A percentile compares a stretch with the other conserved stretches of the same genome.
Conservation (phyloP, 164 flowering plant species). For the Annona squamosa region DNA sequence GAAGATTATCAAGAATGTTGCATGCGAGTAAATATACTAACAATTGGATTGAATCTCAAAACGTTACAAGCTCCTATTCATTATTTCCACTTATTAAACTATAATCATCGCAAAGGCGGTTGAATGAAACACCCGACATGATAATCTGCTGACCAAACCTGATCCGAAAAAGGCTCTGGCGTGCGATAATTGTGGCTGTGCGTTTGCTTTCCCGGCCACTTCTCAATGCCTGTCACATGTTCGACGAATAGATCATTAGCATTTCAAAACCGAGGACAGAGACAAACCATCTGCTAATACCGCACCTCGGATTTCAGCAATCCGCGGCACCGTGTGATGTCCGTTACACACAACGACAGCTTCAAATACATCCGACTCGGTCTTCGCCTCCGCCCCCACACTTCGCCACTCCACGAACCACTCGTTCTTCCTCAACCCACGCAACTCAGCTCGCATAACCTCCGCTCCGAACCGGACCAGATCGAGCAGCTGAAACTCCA, state of each 20-base stretch:
- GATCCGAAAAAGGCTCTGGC: slow-evolving; percentile 65
- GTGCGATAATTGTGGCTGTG: slow-evolving; percentile 91
- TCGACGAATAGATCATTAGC: not conserved
- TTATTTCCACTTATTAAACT: not conserved
- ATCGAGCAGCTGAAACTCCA: slow-evolving; percentile 40
- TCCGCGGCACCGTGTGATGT: slow-evolving; percentile 42
- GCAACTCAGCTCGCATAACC: slow-evolving; percentile 38
- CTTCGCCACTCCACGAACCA: slow-evolving; percentile 43
- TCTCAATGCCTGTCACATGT: slow-evolving; percentile 39
- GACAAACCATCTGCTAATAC: not conserved
- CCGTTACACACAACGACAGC: slow-evolving; percentile 56
- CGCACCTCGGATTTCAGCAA: slow-evolving; percentile 52
- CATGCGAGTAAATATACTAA: too few species aligned
- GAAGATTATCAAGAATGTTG: too few species aligned
- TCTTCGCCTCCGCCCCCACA: slow-evolving; percentile 3
- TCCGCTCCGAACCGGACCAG: slow-evolving; percentile 54
- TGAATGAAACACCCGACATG: not conserved
- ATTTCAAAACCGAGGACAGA: not conserved
- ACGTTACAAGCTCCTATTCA: too few species aligned
- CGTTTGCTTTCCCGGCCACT: slow-evolving; percentile 82
- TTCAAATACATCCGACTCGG: slow-evolving; percentile 31
- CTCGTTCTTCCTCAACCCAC: slow-evolving; percentile 28
- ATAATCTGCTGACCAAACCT: slow-evolving; percentile 33
- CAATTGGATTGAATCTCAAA: too few species aligned
- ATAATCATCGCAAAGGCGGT: not conserved